These are phyloP conservation scores for Gymnopus androsaceus DNA, from an alignment of 1,284 basidiomycete genomes.

Conservation along the genomic window DNA sequence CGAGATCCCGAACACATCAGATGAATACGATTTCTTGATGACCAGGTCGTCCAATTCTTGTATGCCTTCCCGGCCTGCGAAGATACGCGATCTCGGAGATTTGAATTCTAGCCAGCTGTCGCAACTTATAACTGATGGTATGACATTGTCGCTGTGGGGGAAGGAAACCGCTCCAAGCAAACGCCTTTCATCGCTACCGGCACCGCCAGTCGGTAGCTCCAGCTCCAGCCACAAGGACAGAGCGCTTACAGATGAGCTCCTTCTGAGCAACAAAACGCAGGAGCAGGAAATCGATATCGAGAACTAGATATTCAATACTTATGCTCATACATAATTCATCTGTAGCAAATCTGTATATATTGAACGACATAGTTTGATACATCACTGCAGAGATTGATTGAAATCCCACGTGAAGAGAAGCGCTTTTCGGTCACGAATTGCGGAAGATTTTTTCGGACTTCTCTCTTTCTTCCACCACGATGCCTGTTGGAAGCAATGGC, in stretches of 20 bases:
- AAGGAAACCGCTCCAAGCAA: neutral
- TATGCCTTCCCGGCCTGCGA: conserved; percentile 38
- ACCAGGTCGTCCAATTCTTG: conserved; percentile 38
- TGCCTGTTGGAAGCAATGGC: conserved; percentile 38
- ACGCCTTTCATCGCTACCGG: neutral
- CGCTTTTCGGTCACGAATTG: neutral
- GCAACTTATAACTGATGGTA: conserved; percentile 39
- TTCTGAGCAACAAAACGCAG: neutral
- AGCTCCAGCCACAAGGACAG: neutral
- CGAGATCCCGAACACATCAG: conserved; percentile 6
- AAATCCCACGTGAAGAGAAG: neutral
- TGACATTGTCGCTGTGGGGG: conserved; percentile 37
- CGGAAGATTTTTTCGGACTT: neutral
- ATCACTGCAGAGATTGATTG: neutral
- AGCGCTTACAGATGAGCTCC: neutral
- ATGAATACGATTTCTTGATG: conserved; percentile 49
- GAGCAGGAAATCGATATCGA: no score
- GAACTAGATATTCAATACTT: no score
- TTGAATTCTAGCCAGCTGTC: conserved; percentile 45
- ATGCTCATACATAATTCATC: neutral
- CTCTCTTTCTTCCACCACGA: conserved; percentile 24
- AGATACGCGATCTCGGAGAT: conserved; percentile 37
- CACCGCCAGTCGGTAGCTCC: neutral
- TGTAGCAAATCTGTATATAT: neutral
- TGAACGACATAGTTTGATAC: neutral